Base-by-base conservation (phyloP, 1,284 basidiomycete species). In the Singerocomus inundabilis region DNA sequence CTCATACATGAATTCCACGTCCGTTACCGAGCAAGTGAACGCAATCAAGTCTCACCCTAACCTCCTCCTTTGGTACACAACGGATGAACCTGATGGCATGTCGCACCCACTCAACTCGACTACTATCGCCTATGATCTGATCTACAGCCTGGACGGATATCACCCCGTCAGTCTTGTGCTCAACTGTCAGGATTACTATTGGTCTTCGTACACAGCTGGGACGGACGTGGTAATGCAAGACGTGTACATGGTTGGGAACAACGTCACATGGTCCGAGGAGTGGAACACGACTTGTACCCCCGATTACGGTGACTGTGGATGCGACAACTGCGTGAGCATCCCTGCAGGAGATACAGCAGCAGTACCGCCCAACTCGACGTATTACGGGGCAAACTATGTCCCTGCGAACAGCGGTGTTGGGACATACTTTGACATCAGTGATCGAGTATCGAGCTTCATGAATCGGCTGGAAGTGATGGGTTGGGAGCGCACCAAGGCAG, bases 31-130 rank as follows among this genome's bases (percentile, higher is more conserved):
- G 52, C 77, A 90, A 70, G 85, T 89, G 21, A 80, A 85, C 51
- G 70, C 67, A 37, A 76, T 89, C 69, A 86, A 84, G 58, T 73
- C 76, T 30, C 77, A 83, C 5, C 74, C 80, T 1, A 88, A 87
- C 54, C 73, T 91, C 15, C 72, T 91, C 8, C 68, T 87, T 0
- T 91, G 86, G 85, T 91, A 88, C 67, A 88, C 85, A 9, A 85
- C 73, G 1, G 85, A 89, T 55, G 86, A 89, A 60, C 85, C 85
- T 0, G 87, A 90, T 57, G 88, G 87, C 32, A 75, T 79, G 2
- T 76, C 74, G 21, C 85, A 88, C 54, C 83, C 85, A 11, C 69
- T 84, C 29, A 76, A 81, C 55, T 83, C 83, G 1, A 84, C 86
- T 0, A 57, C 69, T 1, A 67, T 65, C 32, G 67, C 85, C 0